A percentile compares a stretch with the other conserved stretches of the same genome.
These are phyloP conservation scores for Aspergillus tubingensis DNA, from an alignment of 2,329 filamentous ascomycete genomes.

Conservation along the genomic window DNA sequence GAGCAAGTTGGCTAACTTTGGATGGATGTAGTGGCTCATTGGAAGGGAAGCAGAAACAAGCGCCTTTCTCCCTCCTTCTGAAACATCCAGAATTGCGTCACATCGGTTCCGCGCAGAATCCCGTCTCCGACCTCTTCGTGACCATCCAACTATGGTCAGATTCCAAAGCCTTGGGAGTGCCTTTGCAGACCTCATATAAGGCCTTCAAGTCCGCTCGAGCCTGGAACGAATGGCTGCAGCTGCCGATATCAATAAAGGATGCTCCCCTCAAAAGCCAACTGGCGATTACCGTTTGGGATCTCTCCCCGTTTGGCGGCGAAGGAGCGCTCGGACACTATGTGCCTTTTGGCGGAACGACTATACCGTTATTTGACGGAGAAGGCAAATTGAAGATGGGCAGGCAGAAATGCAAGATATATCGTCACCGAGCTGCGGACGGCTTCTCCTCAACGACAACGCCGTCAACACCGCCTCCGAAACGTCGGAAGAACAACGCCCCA, in stretches of 20 bases:
- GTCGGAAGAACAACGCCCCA: constrained; percentile 52
- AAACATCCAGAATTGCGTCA: constrained; percentile 79
- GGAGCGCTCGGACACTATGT: constrained; percentile 74
- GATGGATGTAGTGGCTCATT: constrained; percentile 62
- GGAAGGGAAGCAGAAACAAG: constrained; percentile 74
- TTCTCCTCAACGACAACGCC: constrained; percentile 79
- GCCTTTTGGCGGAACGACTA: constrained; percentile 91
- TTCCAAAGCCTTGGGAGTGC: constrained; percentile 90
- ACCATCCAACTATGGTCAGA: constrained; percentile 94
- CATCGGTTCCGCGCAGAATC: constrained; percentile 80
- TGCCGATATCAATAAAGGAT: constrained; percentile 82
- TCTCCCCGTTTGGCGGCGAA: constrained; percentile 75
- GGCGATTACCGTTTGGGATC: constrained; percentile 92
- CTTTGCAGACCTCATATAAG: constrained; percentile 90
- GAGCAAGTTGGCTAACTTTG: constrained; percentile 4
- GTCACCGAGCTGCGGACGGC: constrained; percentile 81
- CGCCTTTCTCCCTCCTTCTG: constrained; percentile 76
- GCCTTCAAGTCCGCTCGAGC: constrained; percentile 71
- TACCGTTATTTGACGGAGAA: constrained; percentile 88
- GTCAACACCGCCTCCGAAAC: constrained; percentile 61
- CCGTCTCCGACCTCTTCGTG: constrained; percentile 85
- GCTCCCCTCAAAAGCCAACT: constrained; percentile 80
- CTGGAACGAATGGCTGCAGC: constrained; percentile 95
- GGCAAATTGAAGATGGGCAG: constrained; percentile 88
- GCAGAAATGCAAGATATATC: constrained; percentile 85